These are phyloP conservation scores for Metarhizium anisopliae DNA, from an alignment of 2,329 filamentous ascomycete genomes.

Conservation along the genomic window DNA sequence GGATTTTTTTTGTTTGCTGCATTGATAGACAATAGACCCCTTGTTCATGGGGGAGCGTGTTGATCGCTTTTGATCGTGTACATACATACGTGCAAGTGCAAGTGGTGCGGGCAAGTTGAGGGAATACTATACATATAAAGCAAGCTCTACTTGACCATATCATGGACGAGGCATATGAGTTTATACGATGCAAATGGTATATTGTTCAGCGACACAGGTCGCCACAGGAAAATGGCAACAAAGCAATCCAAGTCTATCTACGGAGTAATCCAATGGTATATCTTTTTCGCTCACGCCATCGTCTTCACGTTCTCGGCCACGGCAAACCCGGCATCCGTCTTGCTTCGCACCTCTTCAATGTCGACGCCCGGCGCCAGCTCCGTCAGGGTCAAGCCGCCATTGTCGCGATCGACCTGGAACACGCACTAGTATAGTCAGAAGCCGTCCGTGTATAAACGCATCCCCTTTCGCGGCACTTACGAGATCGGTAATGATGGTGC, in stretches of 20 bases:
- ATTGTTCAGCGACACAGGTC: neutral
- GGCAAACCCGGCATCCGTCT: conserved; percentile 60
- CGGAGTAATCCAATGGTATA: neutral
- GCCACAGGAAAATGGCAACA: neutral
- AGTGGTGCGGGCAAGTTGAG: too few species aligned
- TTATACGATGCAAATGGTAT: too few species aligned
- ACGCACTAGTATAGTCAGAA: conserved; percentile 43
- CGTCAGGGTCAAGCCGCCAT: conserved; percentile 55
- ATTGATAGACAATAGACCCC: too few species aligned
- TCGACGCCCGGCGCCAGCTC: conserved; percentile 62
- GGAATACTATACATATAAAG: too few species aligned
- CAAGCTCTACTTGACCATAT: too few species aligned
- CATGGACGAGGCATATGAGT: too few species aligned
- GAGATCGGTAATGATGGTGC: conserved; percentile 65
- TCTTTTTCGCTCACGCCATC: conserved; percentile 23
- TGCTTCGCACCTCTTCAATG: conserved; percentile 58
- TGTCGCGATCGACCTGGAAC: conserved; percentile 56
- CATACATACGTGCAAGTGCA: too few species aligned
- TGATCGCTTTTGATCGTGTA: too few species aligned
- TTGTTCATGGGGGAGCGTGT: too few species aligned
- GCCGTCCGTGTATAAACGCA: neutral
- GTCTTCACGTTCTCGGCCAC: conserved; percentile 49
- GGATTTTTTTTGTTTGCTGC: neutral
- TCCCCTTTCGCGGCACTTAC: conserved; percentile 33
- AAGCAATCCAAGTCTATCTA: neutral